Conservation (phyloP, 2,329 filamentous ascomycete species). For the Aspergillus amoenus region DNA sequence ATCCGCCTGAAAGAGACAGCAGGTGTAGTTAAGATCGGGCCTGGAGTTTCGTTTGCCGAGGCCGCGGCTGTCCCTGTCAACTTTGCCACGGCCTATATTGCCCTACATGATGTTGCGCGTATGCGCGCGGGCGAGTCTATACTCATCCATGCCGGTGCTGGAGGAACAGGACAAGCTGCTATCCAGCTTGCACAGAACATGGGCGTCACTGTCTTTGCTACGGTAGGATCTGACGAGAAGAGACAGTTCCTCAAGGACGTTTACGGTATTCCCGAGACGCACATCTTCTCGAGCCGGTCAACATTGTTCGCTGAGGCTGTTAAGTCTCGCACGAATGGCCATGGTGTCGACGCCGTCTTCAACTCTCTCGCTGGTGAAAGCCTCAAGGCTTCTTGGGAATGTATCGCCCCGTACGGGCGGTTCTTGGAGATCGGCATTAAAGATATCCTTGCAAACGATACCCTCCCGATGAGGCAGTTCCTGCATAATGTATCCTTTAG, state of each 20-base stretch:
- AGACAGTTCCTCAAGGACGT: background rate
- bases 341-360: background rate
- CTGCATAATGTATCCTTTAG: conserved; percentile 2
- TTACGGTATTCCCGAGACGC: background rate
- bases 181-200: background rate
- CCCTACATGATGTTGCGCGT: background rate
- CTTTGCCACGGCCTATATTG: background rate
- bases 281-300: conserved; percentile 2
- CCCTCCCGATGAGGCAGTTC: conserved; percentile 2
- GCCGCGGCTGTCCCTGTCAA: background rate
- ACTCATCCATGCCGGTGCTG: background rate
- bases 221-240: background rate
- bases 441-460: background rate
- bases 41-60: background rate
- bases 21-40: background rate
- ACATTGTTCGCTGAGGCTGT: background rate
- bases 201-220: background rate
- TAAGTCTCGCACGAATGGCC: background rate
- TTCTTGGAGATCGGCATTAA: conserved; percentile 5
- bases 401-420: background rate
- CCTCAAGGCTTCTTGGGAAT: conserved; percentile 1
- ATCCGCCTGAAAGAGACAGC: background rate
- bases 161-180: background rate
- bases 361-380: background rate
- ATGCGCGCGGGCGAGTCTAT: background rate